phyloP scores from a whole-genome alignment of 2,329 filamentous ascomycete genomes.

The Grosmannia clavigera region DNA sequence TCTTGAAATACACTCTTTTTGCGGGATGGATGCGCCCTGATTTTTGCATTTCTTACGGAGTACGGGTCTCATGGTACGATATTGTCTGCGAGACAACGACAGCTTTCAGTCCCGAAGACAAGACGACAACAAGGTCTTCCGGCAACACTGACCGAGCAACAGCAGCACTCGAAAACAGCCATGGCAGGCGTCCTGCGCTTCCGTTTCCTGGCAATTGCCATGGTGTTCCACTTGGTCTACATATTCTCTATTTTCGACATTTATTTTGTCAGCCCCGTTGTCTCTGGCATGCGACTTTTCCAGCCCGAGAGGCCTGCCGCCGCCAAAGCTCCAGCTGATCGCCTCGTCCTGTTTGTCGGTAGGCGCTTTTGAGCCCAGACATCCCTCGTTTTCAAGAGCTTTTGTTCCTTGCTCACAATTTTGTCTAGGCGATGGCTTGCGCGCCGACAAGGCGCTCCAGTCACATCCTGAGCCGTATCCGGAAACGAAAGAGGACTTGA shows the following conservation, averaged over 20 bases:
- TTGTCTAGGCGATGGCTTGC: slow-evolving; percentile 68
- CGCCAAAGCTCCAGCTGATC: slow-evolving; percentile 66
- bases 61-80: not conserved
- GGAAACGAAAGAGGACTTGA: slow-evolving; percentile 49
- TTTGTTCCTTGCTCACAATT: not conserved
- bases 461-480: slow-evolving; percentile 79
- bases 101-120: not conserved
- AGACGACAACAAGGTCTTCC: not conserved
- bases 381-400: not conserved
- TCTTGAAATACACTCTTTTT: not conserved
- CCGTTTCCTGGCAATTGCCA: slow-evolving; percentile 75
- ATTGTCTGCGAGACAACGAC: not conserved
- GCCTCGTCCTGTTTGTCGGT: slow-evolving; percentile 90
- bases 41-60: not conserved
- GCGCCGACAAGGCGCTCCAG: slow-evolving; percentile 96
- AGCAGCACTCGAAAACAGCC: not conserved
- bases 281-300: slow-evolving; percentile 85
- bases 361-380: slow-evolving; percentile 16
- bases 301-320: slow-evolving; percentile 47
- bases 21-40: not conserved
- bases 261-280: slow-evolving; percentile 96
- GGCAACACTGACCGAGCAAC: not conserved
- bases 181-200: slow-evolving; percentile 53
- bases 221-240: slow-evolving; percentile 89
- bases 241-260: slow-evolving; percentile 96